phyloP scores from a whole-genome alignment of 1,284 basidiomycete species.

The Heliocybe sulcata region DNA sequence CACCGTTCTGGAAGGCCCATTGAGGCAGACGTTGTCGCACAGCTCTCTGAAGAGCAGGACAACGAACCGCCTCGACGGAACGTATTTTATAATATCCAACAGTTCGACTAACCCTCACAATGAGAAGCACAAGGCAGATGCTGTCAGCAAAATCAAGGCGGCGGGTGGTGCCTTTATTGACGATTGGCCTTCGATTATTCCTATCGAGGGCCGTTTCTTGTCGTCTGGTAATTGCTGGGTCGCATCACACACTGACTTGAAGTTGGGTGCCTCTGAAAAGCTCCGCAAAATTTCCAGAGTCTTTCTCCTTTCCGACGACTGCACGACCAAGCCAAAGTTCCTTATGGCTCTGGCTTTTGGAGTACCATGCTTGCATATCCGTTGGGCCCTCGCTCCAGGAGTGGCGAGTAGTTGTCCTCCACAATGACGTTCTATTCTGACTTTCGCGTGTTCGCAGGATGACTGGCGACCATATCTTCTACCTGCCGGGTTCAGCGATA shows the following conservation, averaged over 20 bases:
- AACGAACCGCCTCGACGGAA: slow-evolving; percentile 26
- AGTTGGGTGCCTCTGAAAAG: slow-evolving; percentile 35
- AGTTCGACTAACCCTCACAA: slow-evolving; percentile 14
- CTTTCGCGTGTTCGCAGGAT: background rate
- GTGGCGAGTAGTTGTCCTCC: slow-evolving; percentile 26
- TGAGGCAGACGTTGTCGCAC: slow-evolving; percentile 24
- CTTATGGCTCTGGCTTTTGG: slow-evolving; percentile 79
- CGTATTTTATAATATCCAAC: slow-evolving; percentile 28
- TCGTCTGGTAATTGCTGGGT: slow-evolving; percentile 43
- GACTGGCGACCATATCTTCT: slow-evolving; percentile 65
- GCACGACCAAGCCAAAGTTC: slow-evolving; percentile 69
- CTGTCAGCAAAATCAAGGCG: slow-evolving; percentile 38
- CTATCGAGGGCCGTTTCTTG: slow-evolving; percentile 42
- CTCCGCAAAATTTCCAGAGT: slow-evolving; percentile 44
- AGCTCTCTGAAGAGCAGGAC: too few relatives aligned
- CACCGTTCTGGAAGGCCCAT: slow-evolving; percentile 24
- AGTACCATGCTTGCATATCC: slow-evolving; percentile 70
- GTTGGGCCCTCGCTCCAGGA: slow-evolving; percentile 49
- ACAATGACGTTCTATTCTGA: background rate
- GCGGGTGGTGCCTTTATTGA: slow-evolving; percentile 57
- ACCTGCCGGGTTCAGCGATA: slow-evolving; percentile 57
- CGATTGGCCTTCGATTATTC: slow-evolving; percentile 61
- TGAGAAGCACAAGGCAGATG: slow-evolving; percentile 25
- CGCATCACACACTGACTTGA: slow-evolving; percentile 36
- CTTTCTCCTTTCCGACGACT: slow-evolving; percentile 62